Percentiles rank a stretch among this genome's conserved stretches.
Evolutionary conservation across 148 eudicot genomes (phyloP).

Genomic region (Vaccinium vitisidaea): DNA sequence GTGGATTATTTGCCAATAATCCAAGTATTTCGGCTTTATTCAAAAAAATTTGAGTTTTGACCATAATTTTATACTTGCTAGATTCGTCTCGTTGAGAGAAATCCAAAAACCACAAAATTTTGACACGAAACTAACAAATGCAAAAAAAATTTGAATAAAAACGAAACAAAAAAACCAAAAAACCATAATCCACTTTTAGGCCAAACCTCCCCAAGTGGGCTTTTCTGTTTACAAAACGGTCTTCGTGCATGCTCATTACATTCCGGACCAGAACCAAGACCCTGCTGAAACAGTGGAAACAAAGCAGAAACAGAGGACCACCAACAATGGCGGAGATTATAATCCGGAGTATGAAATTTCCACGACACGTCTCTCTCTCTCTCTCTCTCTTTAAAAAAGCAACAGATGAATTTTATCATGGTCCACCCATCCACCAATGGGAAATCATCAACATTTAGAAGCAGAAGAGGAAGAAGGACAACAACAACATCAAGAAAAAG

Average conservation of each 20-base stretch:
- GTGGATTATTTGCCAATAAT: too few species aligned
- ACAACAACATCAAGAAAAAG: conserved; percentile 11
- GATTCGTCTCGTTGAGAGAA: too few species aligned
- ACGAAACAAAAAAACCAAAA: too few species aligned
- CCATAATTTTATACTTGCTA: too few species aligned
- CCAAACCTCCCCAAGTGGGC: neutral
- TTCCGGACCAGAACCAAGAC: conserved; percentile 2
- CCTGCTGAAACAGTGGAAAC: conserved; percentile 18
- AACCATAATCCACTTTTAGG: too few species aligned
- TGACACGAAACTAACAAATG: too few species aligned
- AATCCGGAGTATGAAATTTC: conserved; percentile 21
- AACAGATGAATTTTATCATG: conserved; percentile 10
- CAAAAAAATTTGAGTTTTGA: too few species aligned
- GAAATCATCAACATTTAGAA: conserved; percentile 13
- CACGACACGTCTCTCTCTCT: conserved; percentile 36
- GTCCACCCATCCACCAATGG: conserved; percentile 14
- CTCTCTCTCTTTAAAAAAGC: conserved; percentile 6
- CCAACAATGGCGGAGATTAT: conserved; percentile 36
- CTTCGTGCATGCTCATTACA: conserved; percentile 3
- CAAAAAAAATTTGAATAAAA: too few species aligned
- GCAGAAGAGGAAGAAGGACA: conserved; percentile 5
- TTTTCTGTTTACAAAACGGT: neutral
- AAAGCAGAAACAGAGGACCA: conserved; percentile 26
- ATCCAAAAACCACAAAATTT: too few species aligned
- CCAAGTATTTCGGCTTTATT: too few species aligned